Conservation (phyloP, 768 basidiomycete genomes). For the Chalciporus chontae region DNA sequence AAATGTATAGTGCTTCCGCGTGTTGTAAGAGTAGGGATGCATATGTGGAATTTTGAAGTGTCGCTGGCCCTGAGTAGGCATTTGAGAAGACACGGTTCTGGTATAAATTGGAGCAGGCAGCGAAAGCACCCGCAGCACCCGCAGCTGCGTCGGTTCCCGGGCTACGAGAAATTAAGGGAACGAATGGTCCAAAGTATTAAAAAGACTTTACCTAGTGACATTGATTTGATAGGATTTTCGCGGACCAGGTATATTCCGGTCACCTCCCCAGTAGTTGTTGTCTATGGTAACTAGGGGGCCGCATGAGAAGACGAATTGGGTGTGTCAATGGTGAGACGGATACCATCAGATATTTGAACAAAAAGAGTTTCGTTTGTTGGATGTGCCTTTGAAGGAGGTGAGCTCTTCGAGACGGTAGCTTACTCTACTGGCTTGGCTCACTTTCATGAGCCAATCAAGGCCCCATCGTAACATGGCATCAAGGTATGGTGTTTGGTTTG, state of each 20-base stretch:
- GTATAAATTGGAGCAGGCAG: constrained; percentile 83
- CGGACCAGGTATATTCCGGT: constrained; percentile 67
- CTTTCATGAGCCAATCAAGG: constrained; percentile 89
- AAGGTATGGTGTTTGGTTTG: constrained; percentile 88
- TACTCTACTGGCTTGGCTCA: constrained; percentile 29
- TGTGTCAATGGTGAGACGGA: neutral
- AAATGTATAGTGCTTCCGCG: constrained; percentile 68
- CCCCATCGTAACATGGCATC: constrained; percentile 90
- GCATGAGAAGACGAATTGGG: constrained; percentile 2
- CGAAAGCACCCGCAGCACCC: constrained; percentile 79
- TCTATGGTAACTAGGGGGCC: constrained; percentile 50
- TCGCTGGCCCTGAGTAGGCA: constrained; percentile 55
- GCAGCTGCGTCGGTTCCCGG: constrained; percentile 93
- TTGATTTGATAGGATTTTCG: constrained; percentile 82
- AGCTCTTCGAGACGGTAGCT: neutral
- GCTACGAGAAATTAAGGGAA: constrained; percentile 22
- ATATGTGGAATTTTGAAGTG: constrained; percentile 71
- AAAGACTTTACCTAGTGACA: constrained; percentile 41
- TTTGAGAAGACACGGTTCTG: constrained; percentile 53
- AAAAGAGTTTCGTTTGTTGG: constrained; percentile 67
- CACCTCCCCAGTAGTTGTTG: constrained; percentile 88
- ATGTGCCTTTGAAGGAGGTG: constrained; percentile 58
- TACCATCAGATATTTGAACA: constrained; percentile 72
- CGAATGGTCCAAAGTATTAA: neutral
- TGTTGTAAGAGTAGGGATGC: constrained; percentile 67